These are phyloP conservation scores for Exophiala aquamarina DNA, from an alignment of 2,329 filamentous ascomycete genomes.

Conservation along the genomic window DNA sequence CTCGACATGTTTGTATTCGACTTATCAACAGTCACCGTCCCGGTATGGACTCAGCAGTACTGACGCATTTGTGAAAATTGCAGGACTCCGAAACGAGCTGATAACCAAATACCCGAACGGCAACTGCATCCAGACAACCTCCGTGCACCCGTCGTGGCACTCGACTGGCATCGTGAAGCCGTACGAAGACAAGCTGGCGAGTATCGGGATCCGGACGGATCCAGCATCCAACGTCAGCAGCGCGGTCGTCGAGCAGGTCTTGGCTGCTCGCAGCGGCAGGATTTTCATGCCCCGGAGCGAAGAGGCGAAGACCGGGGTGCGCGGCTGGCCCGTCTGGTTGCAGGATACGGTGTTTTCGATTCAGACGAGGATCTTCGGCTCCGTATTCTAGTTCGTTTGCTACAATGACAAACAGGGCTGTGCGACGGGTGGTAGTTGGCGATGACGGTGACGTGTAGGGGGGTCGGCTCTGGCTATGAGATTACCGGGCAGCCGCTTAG, in stretches of 20 bases:
- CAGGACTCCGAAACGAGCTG: conserved; percentile 55
- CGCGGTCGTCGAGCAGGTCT: conserved; percentile 52
- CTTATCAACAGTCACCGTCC: too few relatives aligned
- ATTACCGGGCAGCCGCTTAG: too few relatives aligned
- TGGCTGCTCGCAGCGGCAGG: conserved; percentile 22
- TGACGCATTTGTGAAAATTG: too few relatives aligned
- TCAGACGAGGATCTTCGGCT: background rate
- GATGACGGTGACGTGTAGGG: too few relatives aligned
- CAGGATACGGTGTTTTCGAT: conserved; percentile 19
- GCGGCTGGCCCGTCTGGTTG: conserved; percentile 22
- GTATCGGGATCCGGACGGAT: conserved; percentile 46
- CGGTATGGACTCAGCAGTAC: too few relatives aligned
- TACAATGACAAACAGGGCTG: too few relatives aligned
- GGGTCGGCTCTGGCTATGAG: too few relatives aligned
- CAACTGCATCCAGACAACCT: conserved; percentile 22
- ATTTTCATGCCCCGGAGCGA: conserved; percentile 25
- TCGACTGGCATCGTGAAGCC: conserved; percentile 29
- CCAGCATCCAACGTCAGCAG: conserved; percentile 46
- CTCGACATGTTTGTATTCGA: too few relatives aligned
- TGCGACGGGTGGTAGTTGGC: too few relatives aligned
- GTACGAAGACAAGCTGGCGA: conserved; percentile 57
- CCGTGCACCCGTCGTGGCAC: conserved; percentile 27
- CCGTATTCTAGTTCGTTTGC: background rate
- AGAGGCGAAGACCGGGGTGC: conserved; percentile 4
- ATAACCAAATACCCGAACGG: conserved; percentile 49